phyloP scores from a whole-genome alignment of 192 early-diverging fungal species.

The Thamnidium elegans region DNA sequence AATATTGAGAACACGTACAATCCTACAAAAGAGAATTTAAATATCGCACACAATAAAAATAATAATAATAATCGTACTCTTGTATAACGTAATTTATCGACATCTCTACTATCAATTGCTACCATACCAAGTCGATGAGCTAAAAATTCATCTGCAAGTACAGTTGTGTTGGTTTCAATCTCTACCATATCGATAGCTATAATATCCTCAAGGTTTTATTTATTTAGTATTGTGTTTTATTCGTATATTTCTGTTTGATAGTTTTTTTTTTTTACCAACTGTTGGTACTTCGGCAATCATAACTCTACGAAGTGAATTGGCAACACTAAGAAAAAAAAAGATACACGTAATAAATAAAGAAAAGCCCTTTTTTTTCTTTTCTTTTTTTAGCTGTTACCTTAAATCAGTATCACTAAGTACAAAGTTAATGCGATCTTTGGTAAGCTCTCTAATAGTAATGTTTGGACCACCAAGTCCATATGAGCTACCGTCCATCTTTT shows the following conservation, averaged over 20 bases:
- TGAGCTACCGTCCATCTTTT: conserved; percentile 18
- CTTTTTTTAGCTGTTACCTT: conserved; percentile 38
- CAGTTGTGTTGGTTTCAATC: conserved; percentile 88
- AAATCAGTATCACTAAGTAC: conserved; percentile 85
- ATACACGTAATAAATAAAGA: neutral
- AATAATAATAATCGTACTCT: conserved; percentile 37
- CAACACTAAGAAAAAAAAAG: conserved; percentile 52
- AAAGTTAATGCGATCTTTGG: conserved; percentile 68
- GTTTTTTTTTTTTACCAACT: conserved; percentile 50
- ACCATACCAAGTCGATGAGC: conserved; percentile 95
- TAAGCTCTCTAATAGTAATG: conserved; percentile 56
- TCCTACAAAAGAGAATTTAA: conserved; percentile 41
- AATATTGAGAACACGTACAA: conserved; percentile 78
- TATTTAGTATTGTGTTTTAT: neutral
- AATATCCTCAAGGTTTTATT: neutral
- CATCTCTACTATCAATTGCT: conserved; percentile 78
- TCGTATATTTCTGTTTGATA: neutral
- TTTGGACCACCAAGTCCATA: conserved; percentile 48
- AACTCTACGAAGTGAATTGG: conserved; percentile 88
- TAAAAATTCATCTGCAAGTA: conserved; percentile 94
- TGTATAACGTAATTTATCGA: conserved; percentile 80
- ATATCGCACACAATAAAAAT: conserved; percentile 5
- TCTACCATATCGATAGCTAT: conserved; percentile 95
- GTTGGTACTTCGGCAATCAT: conserved; percentile 99
- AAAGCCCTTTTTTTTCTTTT: no score